Evolutionary conservation across 352 stramenopile genomes (phyloP).

Genomic region (Phytophthora podocarpi): DNA sequence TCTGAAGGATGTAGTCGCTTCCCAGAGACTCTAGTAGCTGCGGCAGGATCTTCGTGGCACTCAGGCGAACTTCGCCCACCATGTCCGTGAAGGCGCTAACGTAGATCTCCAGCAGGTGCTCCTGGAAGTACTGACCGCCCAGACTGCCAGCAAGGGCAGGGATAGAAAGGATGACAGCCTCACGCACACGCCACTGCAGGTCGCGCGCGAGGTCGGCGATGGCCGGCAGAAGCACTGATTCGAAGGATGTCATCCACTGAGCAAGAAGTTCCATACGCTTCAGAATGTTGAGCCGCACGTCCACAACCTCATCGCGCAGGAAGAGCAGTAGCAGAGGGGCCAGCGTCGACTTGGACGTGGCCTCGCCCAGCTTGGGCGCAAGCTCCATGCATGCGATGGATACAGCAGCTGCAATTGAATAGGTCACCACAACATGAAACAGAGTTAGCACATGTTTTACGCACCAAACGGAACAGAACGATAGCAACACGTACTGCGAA

Average conservation of each 20-base stretch:
- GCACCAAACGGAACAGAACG: neutral
- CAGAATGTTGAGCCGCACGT: conserved; percentile 95
- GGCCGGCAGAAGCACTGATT: conserved; percentile 73
- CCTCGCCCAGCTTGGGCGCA: conserved; percentile 89
- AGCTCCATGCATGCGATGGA: conserved; percentile 93
- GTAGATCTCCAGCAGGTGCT: conserved; percentile 89
- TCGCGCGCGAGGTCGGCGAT: conserved; percentile 93
- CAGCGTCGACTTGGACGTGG: conserved; percentile 87
- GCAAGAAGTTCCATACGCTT: conserved; percentile 92
- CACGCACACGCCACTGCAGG: conserved; percentile 94
- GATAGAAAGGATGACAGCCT: conserved; percentile 92
- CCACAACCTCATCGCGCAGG: conserved; percentile 89
- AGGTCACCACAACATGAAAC: neutral
- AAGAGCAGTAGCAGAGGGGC: conserved; percentile 82
- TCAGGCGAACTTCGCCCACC: conserved; percentile 95
- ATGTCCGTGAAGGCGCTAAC: conserved; percentile 92
- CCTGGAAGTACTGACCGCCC: conserved; percentile 82
- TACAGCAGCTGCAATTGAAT: conserved; percentile 58
- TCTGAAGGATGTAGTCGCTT: conserved; percentile 85
- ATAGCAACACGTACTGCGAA: conserved; percentile 63
- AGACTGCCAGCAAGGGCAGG: conserved; percentile 91
- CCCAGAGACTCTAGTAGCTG: conserved; percentile 78
- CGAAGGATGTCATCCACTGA: conserved; percentile 92
- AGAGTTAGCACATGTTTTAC: conserved; percentile 3
- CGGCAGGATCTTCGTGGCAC: conserved; percentile 87